Conservation (phyloP, 768 basidiomycete species). For the Kwoniella bestiolae region DNA sequence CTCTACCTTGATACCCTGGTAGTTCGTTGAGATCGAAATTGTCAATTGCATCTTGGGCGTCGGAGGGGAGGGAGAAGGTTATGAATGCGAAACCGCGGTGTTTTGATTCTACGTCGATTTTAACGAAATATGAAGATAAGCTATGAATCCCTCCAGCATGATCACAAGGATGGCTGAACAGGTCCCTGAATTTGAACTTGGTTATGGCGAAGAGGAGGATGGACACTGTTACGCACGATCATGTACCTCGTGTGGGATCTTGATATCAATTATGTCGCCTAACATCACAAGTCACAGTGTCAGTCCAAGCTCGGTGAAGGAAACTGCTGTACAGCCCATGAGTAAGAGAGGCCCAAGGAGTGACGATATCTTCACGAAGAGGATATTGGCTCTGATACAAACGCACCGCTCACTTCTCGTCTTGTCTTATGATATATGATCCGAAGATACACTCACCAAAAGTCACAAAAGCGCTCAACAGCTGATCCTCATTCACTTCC, state of each 20-base stretch:
- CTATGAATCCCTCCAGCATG: neutral
- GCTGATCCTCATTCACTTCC: constrained; percentile 75
- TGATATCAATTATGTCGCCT: constrained; percentile 93
- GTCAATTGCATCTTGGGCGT: constrained; percentile 96
- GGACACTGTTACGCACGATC: constrained; percentile 25
- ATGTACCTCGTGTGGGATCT: constrained; percentile 70
- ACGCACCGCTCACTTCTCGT: no score
- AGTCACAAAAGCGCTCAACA: constrained; percentile 79
- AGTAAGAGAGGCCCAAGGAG: no score
- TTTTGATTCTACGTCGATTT: constrained; percentile 33
- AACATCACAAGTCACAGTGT: constrained; percentile 7
- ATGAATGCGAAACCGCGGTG: constrained; percentile 89
- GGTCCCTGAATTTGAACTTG: neutral
- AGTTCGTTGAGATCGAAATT: constrained; percentile 96
- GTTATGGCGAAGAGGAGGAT: constrained; percentile 6
- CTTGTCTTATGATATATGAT: no score
- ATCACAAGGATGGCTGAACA: no score
- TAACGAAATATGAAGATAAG: neutral
- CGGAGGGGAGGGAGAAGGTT: constrained; percentile 75
- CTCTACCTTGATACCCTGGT: constrained; percentile 74
- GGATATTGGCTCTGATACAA: no score
- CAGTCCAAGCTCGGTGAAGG: no score
- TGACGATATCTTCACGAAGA: no score
- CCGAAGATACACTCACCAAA: constrained; percentile 69
- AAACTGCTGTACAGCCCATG: neutral